phyloP scores from a whole-genome alignment of 2,329 filamentous ascomycete genomes.

The Hypoxylon sp. region DNA sequence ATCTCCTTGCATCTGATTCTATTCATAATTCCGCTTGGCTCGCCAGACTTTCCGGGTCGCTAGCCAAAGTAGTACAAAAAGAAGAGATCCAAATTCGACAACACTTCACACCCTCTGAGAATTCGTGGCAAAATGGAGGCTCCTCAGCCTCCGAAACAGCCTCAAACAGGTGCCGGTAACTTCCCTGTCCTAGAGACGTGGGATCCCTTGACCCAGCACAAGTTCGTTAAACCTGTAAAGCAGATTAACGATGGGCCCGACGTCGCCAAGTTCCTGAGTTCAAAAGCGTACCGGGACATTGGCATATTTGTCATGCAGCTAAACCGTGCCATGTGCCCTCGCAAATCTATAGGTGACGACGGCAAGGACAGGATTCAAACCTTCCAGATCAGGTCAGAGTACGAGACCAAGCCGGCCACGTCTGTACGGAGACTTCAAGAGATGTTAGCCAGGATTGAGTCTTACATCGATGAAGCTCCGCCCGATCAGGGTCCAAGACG shows the following conservation, averaged over 20 bases:
- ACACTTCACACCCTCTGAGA: not conserved
- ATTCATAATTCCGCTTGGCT: not conserved
- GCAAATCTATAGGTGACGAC: constrained; percentile 61
- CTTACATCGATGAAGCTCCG: constrained; percentile 82
- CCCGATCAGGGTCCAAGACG: constrained; percentile 88
- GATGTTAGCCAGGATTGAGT: constrained; percentile 75
- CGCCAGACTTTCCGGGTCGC: no score
- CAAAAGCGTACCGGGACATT: constrained; percentile 88
- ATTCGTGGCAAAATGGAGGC: constrained; percentile 32
- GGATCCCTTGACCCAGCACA: constrained; percentile 63
- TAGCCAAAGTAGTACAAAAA: not conserved
- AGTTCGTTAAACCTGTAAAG: constrained; percentile 80
- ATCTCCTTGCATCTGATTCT: not conserved
- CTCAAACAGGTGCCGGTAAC: constrained; percentile 20
- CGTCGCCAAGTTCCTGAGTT: constrained; percentile 83
- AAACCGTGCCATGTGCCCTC: constrained; percentile 87
- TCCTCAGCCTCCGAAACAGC: constrained; percentile 14
- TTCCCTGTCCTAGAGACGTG: constrained; percentile 64
- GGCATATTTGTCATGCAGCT: constrained; percentile 90
- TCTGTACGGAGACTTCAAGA: constrained; percentile 75
- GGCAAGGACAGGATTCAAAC: constrained; percentile 62
- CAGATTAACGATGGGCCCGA: constrained; percentile 88
- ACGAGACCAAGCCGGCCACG: constrained; percentile 62
- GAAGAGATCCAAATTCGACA: constrained; percentile 1
- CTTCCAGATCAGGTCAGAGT: constrained; percentile 61